A percentile compares a stretch with the other conserved stretches of the same genome.
These are phyloP conservation scores for Ophiostoma novo-ulmi DNA, from an alignment of 2,329 filamentous ascomycete genomes.

Conservation along the genomic window DNA sequence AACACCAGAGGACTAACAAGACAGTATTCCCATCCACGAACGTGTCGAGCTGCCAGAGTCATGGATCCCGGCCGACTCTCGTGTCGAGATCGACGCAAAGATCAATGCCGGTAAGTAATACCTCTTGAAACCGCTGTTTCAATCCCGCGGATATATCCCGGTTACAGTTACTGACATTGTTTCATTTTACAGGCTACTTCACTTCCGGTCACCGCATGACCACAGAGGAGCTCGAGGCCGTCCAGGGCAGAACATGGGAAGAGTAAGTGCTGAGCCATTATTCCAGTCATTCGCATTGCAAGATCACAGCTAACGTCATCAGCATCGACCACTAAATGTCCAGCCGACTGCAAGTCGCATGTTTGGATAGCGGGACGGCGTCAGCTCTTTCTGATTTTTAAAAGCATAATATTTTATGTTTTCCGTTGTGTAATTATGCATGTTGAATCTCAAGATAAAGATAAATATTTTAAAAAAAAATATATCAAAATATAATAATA, in stretches of 20 bases:
- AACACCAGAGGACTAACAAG: background rate
- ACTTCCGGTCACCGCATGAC: conserved; percentile 88
- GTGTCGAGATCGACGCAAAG: conserved; percentile 98
- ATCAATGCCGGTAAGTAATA: conserved; percentile 79
- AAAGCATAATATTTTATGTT: background rate
- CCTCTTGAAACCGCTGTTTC: background rate
- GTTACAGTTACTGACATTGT: conserved; percentile 34
- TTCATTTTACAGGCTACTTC: conserved; percentile 47
- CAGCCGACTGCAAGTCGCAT: background rate
- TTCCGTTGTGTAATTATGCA: background rate
- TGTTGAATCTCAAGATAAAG: background rate
- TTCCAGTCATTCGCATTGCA: background rate
- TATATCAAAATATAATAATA: background rate
- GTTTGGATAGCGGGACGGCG: background rate
- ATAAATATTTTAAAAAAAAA: background rate
- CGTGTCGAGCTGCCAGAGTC: conserved; percentile 88
- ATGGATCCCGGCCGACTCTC: conserved; percentile 87
- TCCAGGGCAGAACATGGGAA: conserved; percentile 89
- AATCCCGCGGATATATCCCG: background rate
- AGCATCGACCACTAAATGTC: conserved; percentile 31
- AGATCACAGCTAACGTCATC: conserved; percentile 8
- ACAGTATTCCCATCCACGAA: conserved; percentile 76
- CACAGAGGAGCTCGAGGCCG: conserved; percentile 74
- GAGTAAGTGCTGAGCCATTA: conserved; percentile 37
- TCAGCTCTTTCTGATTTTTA: background rate